Conservation (phyloP, 1,284 basidiomycete genomes). For the Puccinia sorghi region DNA sequence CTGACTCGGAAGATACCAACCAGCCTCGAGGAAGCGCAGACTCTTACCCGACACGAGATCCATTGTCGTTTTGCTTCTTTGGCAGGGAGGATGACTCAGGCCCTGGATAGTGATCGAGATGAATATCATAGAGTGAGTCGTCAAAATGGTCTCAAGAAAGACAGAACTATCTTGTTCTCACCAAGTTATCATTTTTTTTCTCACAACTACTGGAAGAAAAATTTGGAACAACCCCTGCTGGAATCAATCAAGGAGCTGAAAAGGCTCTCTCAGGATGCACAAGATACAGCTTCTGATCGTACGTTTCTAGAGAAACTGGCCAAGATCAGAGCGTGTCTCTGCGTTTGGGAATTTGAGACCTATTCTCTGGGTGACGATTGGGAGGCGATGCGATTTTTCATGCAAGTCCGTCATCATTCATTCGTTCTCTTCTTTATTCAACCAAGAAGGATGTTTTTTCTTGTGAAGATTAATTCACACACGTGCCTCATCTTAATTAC, state of each 20-base stretch:
- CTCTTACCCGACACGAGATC: constrained; percentile 37
- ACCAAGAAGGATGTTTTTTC: background rate
- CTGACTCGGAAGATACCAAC: constrained; percentile 45
- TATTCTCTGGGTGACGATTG: constrained; percentile 29
- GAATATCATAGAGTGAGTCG: constrained; percentile 20
- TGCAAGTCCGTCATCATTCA: constrained; percentile 5
- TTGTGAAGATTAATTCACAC: background rate
- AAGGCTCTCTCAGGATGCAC: constrained; percentile 23
- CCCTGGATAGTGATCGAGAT: constrained; percentile 15
- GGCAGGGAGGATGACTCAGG: constrained; percentile 36
- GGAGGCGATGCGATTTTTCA: constrained; percentile 31
- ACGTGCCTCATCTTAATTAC: background rate
- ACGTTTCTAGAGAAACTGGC: constrained; percentile 8
- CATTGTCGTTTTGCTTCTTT: constrained; percentile 46
- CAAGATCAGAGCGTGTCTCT: constrained; percentile 44
- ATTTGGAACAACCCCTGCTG: constrained; percentile 25
- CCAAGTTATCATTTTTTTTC: background rate
- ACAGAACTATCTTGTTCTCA: background rate
- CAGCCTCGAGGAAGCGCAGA: constrained; percentile 30
- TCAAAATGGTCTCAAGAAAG: background rate
- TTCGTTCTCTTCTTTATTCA: background rate
- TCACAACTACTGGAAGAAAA: constrained; percentile 2
- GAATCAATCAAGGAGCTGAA: constrained; percentile 24
- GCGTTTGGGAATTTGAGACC: constrained; percentile 48
- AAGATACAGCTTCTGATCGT: constrained; percentile 17